These are phyloP conservation scores for Colletotrichum melonis DNA, from an alignment of 2,329 filamentous ascomycete genomes.

Conservation along the genomic window DNA sequence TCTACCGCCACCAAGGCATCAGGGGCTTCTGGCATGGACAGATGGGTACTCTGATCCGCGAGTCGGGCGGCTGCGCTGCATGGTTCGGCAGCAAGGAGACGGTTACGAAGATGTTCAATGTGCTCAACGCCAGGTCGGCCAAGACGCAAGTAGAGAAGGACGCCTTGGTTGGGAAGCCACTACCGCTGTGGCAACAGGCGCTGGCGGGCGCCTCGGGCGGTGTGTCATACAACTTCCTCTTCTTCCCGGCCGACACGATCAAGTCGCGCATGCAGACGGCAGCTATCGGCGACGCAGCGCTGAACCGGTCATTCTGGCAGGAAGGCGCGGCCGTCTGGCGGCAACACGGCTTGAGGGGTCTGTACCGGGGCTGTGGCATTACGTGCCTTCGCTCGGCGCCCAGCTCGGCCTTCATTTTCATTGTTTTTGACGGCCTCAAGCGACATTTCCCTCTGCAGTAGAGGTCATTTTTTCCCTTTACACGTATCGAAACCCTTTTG, in stretches of 20 bases:
- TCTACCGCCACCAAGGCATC: slow-evolving; percentile 86
- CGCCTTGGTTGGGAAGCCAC: slow-evolving; percentile 58
- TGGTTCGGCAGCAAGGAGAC: slow-evolving; percentile 97
- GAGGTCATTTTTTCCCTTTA: slow-evolving; percentile 22
- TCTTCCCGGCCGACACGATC: slow-evolving; percentile 97
- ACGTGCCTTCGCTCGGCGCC: slow-evolving; percentile 89
- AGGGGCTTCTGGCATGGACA: slow-evolving; percentile 96
- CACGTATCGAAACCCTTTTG: neutral
- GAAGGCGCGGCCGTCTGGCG: slow-evolving; percentile 83
- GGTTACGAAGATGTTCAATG: slow-evolving; percentile 76
- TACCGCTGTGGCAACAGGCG: slow-evolving; percentile 90
- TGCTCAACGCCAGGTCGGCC: slow-evolving; percentile 59
- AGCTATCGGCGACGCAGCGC: slow-evolving; percentile 68
- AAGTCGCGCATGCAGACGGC: slow-evolving; percentile 97
- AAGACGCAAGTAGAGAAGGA: slow-evolving; percentile 53
- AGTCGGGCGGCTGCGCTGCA: slow-evolving; percentile 91
- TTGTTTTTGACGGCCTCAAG: slow-evolving; percentile 90
- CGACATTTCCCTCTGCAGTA: slow-evolving; percentile 67
- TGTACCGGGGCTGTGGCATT: slow-evolving; percentile 96
- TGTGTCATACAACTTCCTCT: slow-evolving; percentile 95
- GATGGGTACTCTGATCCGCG: slow-evolving; percentile 90
- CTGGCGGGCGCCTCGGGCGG: slow-evolving; percentile 88
- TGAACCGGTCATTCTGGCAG: slow-evolving; percentile 75
- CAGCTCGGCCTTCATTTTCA: slow-evolving; percentile 98
- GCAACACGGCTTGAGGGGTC: slow-evolving; percentile 82